Evolutionary conservation across 1,284 basidiomycete species (phyloP).

Genomic region (Ceratobasidium papillatum): DNA sequence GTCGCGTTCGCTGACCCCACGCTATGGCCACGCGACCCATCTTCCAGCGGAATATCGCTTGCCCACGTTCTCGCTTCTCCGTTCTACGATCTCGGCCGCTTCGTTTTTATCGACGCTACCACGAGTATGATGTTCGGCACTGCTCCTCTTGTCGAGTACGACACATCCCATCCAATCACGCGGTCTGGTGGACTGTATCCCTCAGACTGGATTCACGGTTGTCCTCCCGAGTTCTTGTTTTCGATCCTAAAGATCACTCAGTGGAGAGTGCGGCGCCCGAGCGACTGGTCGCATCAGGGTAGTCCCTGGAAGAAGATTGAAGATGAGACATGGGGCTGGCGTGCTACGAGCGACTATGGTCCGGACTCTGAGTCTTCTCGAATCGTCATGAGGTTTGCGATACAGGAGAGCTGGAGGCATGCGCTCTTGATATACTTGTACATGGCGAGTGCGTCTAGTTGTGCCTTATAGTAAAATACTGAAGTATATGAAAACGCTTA

Average conservation of each 20-base stretch:
- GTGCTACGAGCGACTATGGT: background rate
- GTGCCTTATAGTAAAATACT: background rate
- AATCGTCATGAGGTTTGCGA: background rate
- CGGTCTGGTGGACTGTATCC: background rate
- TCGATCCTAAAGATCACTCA: background rate
- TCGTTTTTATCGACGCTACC: background rate
- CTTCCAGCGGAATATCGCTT: background rate
- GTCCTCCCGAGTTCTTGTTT: background rate
- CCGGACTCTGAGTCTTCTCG: background rate
- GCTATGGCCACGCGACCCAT: conserved; percentile 2
- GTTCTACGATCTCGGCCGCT: background rate
- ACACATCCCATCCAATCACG: background rate
- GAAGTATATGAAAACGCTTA: background rate
- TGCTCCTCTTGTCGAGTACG: conserved; percentile 13
- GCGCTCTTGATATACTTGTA: conserved; percentile 32
- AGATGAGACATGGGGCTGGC: background rate
- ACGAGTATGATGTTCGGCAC: background rate
- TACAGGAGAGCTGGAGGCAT: conserved; percentile 19
- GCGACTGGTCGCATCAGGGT: background rate
- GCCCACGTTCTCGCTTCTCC: background rate
- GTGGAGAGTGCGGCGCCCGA: background rate
- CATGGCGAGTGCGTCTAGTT: background rate
- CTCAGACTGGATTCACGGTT: background rate
- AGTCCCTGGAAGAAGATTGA: background rate
- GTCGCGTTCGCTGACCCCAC: conserved; percentile 6